phyloP scores from a whole-genome alignment of 2,329 filamentous ascomycete genomes.

The Lachnellula hyalina region DNA sequence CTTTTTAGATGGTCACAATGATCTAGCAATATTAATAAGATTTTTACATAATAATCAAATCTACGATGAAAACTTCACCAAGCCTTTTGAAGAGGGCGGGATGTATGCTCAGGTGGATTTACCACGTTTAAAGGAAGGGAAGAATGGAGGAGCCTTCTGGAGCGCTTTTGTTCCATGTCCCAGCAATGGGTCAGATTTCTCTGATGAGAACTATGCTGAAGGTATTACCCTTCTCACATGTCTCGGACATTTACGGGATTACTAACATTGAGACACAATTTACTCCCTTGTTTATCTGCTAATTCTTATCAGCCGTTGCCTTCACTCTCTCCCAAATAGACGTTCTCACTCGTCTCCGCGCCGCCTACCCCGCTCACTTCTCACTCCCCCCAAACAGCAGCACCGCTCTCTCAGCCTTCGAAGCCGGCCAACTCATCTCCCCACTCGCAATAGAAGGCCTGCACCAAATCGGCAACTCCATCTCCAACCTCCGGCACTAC shows the following conservation, averaged over 20 bases:
- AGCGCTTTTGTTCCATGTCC: conserved; percentile 80
- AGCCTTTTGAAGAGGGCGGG: conserved; percentile 66
- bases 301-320: conserved; percentile 45
- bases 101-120: conserved; percentile 72
- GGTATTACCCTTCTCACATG: conserved; percentile 40
- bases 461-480: conserved; percentile 87
- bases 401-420: conserved; percentile 58
- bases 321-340: conserved; percentile 73
- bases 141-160: conserved; percentile 87
- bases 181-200: conserved; percentile 64
- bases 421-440: conserved; percentile 62
- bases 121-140: conserved; percentile 64
- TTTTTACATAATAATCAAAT: conserved; percentile 68
- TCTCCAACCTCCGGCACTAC: conserved; percentile 69
- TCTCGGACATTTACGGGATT: not conserved
- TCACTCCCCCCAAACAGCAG: conserved; percentile 56
- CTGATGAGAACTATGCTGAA: conserved; percentile 62
- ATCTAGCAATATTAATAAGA: conserved; percentile 72
- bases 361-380: conserved; percentile 63
- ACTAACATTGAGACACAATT: not conserved
- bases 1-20: conserved; percentile 75
- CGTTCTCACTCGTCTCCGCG: conserved; percentile 58
- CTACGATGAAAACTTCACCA: conserved; percentile 66
- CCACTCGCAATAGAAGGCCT: conserved; percentile 80
- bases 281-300: not conserved